Conservation (phyloP, 129 eudicot genomes). For the Calendula officinalis region DNA sequence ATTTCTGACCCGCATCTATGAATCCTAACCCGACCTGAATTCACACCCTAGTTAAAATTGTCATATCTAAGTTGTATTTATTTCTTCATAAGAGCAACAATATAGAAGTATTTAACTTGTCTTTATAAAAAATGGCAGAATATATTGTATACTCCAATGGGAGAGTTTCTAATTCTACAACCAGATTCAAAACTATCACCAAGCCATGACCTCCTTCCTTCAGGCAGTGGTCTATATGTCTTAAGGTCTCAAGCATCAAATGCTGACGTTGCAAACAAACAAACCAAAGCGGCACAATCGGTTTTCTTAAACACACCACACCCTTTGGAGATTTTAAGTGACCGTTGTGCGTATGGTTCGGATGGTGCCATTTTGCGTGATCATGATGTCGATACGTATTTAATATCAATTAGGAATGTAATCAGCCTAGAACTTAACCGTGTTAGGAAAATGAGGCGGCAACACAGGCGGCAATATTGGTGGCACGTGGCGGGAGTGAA, state of each 20-base stretch:
- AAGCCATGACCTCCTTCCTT: conserved; percentile 69
- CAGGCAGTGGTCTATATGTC: conserved; percentile 72
- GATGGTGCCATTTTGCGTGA: conserved; percentile 71
- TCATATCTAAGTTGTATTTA: too few species aligned
- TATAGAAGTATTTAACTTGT: neutral
- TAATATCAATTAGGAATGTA: conserved; percentile 53
- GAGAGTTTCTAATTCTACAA: conserved; percentile 76
- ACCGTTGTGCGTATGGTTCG: conserved; percentile 58
- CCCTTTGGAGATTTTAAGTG: conserved; percentile 72
- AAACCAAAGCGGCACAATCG: conserved; percentile 52
- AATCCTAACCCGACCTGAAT: too few species aligned
- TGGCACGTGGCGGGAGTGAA: conserved; percentile 50
- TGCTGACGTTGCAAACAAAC: conserved; percentile 45
- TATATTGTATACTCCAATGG: conserved; percentile 71
- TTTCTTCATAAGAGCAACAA: neutral
- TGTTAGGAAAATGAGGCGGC: conserved; percentile 46
- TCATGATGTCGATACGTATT: conserved; percentile 73
- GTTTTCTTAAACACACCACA: conserved; percentile 74
- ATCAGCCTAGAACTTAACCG: conserved; percentile 66
- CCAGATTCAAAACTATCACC: conserved; percentile 78
- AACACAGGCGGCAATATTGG: conserved; percentile 44
- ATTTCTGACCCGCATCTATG: too few species aligned
- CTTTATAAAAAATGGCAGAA: conserved; percentile 40
- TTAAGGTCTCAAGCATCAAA: conserved; percentile 39
- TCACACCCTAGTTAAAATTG: too few species aligned